phyloP scores from a whole-genome alignment of 352 stramenopile species.

The Globisporangium parvum region DNA sequence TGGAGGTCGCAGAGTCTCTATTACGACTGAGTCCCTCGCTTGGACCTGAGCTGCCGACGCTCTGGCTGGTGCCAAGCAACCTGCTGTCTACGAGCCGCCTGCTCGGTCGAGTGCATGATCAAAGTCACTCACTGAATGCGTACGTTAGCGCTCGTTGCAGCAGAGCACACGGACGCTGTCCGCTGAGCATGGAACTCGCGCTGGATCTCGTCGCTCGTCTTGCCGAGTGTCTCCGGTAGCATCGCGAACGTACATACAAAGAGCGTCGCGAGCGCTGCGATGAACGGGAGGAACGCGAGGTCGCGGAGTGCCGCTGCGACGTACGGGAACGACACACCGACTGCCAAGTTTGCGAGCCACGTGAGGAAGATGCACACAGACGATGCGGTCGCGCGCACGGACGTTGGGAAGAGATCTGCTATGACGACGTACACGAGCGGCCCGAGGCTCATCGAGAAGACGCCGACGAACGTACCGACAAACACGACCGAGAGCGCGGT shows the following conservation, averaged over 20 bases:
- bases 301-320: conserved; percentile 31
- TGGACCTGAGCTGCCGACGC: no score
- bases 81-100: no score
- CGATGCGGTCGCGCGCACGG: conserved; percentile 34
- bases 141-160: no score
- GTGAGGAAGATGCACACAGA: conserved; percentile 28
- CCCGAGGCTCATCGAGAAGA: conserved; percentile 58
- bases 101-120: no score
- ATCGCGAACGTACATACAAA: conserved; percentile 36
- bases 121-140: no score
- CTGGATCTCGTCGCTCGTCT: conserved; percentile 59
- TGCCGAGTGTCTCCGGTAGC: conserved; percentile 53
- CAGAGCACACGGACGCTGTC: no score
- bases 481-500: conserved; percentile 41
- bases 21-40: no score
- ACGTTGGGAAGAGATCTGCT: conserved; percentile 53
- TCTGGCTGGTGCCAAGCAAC: no score
- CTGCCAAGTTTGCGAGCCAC: conserved; percentile 36
- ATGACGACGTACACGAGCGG: conserved; percentile 58
- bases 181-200: conserved; percentile 17
- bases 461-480: conserved; percentile 50
- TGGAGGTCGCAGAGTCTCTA: no score
- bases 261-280: conserved; percentile 34
- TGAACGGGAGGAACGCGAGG: conserved; percentile 46
- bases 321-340: conserved; percentile 55